phyloP scores from a whole-genome alignment of 805 yeast species.

The Cyberlindnera veronae region DNA sequence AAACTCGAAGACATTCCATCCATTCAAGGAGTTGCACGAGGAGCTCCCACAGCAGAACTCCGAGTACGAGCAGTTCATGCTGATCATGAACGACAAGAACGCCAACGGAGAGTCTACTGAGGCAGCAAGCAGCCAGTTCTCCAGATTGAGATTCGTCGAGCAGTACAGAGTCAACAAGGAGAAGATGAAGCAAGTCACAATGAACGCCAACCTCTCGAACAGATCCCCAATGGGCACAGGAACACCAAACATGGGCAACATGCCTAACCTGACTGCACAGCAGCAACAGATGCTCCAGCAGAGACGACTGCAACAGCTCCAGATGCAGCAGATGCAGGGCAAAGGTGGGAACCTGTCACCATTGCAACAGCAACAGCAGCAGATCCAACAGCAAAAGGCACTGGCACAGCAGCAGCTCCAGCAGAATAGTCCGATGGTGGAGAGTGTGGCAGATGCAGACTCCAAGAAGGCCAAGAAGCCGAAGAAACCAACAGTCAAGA shows the following conservation, averaged over 20 bases:
- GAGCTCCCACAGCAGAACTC: conserved; percentile 70
- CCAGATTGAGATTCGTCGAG: conserved; percentile 84
- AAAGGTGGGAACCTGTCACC: conserved; percentile 28
- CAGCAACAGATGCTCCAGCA: conserved; percentile 30
- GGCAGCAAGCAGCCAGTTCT: conserved; percentile 66
- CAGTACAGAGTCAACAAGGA: conserved; percentile 72
- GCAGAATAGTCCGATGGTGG: conserved; percentile 12
- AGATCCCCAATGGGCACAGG: conserved; percentile 17
- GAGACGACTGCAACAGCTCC: conserved; percentile 30
- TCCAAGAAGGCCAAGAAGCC: conserved; percentile 20
- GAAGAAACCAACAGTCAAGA: conserved; percentile 14
- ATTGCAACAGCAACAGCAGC: conserved; percentile 20
- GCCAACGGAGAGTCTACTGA: conserved; percentile 33
- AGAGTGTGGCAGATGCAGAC: conserved; percentile 17
- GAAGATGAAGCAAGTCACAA: conserved; percentile 43
- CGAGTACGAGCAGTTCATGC: conserved; percentile 90
- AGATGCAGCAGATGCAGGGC: conserved; percentile 25
- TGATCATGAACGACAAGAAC: conserved; percentile 51
- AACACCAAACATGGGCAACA: conserved; percentile 3
- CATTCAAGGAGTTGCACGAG: conserved; percentile 55
- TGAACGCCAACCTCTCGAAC: conserved; percentile 26
- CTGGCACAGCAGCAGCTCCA: conserved; percentile 29
- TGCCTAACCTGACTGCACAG: conserved; percentile 26
- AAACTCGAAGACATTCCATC: conserved; percentile 38
- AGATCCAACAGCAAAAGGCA: conserved; percentile 25